Evolutionary conservation across 2,329 filamentous ascomycete species (phyloP).

Genomic region (Chalara sp.): DNA sequence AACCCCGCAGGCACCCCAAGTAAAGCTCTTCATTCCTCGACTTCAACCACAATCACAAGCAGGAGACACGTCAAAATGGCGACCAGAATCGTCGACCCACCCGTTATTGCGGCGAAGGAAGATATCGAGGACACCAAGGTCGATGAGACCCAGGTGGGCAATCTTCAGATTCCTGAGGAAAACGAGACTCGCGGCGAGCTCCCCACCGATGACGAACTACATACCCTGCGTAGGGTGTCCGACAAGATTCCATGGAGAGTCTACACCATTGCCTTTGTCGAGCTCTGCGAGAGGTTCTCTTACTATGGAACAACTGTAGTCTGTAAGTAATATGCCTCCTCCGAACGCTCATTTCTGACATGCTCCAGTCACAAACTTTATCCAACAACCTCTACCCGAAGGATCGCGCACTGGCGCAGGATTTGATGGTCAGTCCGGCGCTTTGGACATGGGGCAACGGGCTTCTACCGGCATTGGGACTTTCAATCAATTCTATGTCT

Average conservation of each 20-base stretch:
- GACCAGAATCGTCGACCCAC: background rate
- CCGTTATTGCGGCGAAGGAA: background rate
- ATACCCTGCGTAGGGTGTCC: conserved; percentile 19
- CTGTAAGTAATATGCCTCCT: conserved; percentile 36
- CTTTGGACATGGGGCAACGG: conserved; percentile 39
- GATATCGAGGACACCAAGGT: conserved; percentile 4
- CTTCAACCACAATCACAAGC: too few species aligned
- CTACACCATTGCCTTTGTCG: conserved; percentile 52
- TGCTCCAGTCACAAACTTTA: conserved; percentile 41
- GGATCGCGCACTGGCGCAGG: conserved; percentile 37
- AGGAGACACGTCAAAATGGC: background rate
- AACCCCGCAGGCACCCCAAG: too few species aligned
- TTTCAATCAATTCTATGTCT: conserved; percentile 45
- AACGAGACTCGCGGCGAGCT: conserved; percentile 3
- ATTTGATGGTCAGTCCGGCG: conserved; percentile 32
- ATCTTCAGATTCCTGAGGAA: background rate
- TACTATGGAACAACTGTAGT: conserved; percentile 60
- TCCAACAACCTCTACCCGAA: conserved; percentile 40
- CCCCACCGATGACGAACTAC: conserved; percentile 20
- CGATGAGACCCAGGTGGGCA: background rate
- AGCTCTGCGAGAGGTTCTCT: conserved; percentile 57
- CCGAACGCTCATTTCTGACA: background rate
- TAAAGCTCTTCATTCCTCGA: too few species aligned
- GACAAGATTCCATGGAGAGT: conserved; percentile 20
- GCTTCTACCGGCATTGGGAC: conserved; percentile 41